These are phyloP conservation scores for Ceratobasidium sp. DNA, from an alignment of 1,284 basidiomycete genomes.

Conservation along the genomic window DNA sequence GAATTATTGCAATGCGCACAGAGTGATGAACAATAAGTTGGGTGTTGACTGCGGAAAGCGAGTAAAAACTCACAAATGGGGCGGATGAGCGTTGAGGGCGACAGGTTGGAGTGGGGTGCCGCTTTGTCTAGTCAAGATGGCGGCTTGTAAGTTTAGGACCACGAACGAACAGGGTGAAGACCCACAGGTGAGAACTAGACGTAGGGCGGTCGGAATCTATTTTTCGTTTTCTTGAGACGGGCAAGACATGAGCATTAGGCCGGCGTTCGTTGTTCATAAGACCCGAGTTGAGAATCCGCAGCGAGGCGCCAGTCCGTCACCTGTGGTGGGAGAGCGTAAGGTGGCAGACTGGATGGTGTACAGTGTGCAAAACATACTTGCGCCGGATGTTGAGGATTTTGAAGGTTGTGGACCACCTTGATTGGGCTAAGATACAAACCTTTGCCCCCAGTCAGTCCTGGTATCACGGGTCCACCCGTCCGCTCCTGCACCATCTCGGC, in stretches of 20 bases:
- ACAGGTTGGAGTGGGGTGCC: conserved; percentile 28
- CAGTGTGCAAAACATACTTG: conserved; percentile 35
- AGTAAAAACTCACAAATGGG: conserved; percentile 17
- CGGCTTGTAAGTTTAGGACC: conserved; percentile 16
- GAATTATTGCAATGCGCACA: conserved; percentile 26
- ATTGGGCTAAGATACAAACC: conserved; percentile 38
- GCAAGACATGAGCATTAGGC: conserved; percentile 35
- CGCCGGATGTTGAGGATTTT: conserved; percentile 40
- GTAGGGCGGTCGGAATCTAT: conserved; percentile 30
- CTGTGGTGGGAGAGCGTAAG: neutral
- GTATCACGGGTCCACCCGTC: conserved; percentile 29
- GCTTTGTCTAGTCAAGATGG: conserved; percentile 27
- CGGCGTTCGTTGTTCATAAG: conserved; percentile 40
- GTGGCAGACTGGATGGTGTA: neutral
- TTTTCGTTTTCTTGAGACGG: conserved; percentile 37
- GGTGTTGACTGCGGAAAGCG: neutral
- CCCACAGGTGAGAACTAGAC: conserved; percentile 32
- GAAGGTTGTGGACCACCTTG: conserved; percentile 36
- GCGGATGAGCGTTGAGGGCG: conserved; percentile 24
- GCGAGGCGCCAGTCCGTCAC: conserved; percentile 40
- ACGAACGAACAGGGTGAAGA: neutral
- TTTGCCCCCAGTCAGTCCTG: conserved; percentile 22
- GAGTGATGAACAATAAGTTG: neutral
- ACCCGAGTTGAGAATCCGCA: conserved; percentile 28
- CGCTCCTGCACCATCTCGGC: neutral